Evolutionary conservation across 2,329 filamentous ascomycete genomes (phyloP), one percentile per base, ranked within the genome.

Genomic region (Plectosphaerella cucumerina): DNA sequence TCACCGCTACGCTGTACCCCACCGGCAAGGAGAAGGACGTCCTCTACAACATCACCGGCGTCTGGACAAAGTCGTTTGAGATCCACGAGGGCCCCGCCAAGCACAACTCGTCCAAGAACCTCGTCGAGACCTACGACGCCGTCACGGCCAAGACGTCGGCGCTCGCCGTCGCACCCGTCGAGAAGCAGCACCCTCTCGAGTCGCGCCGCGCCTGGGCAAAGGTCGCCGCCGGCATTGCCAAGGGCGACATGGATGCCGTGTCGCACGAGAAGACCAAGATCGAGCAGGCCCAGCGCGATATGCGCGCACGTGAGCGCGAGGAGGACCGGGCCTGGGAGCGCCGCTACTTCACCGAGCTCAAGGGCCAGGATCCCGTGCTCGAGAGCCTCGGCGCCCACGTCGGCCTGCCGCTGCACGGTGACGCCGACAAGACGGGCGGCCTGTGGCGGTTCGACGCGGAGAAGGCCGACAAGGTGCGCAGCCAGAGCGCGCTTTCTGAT

Each of bases 141-240:
- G 75, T 75, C 46, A 71, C 73, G 22, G 69, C 73, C 11, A 71
- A 77, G 15, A 81, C 82, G 35, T 88, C 88, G 1, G 80, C 87
- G 11, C 82, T 97, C 39, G 78, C 73, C 14, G 76, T 97, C 47
- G 82, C 85, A 1, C 82, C 88, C 0, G 64, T 95, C 49, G 86
- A 91, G 53, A 70, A 88, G 59, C 93, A 97, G 71, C 88, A 96
- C 65, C 83, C 90, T 11, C 85, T 94, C 56, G 93, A 97, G 72
- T 90, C 89, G 14, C 84, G 93, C 44, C 83, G 89, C 52, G 93
- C 93, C 4, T 97, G 93, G 94, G 75, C 80, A 56, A 89, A 89
- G 62, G 93, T 97, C 22, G 90, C 90, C 1, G 81, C 82, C 26
- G 90, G 86, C 44, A 94, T 97, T 60, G 78, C 82, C 51, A 82